phyloP scores from a whole-genome alignment of 1,284 basidiomycete species.

The Naganishia sp. region DNA sequence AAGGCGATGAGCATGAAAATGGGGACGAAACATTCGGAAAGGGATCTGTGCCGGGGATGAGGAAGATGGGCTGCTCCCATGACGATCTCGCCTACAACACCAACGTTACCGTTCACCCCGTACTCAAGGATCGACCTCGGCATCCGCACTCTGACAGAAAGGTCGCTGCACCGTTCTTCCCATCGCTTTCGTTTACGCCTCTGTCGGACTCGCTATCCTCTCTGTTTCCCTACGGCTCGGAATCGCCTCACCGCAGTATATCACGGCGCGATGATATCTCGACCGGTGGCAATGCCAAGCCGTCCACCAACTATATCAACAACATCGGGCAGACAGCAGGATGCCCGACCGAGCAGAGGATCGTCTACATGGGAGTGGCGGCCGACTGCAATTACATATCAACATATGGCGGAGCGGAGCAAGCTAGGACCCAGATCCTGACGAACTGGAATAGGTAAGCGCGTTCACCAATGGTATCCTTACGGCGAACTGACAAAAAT shows the following conservation, averaged over 20 bases:
- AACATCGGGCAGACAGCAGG: constrained; percentile 68
- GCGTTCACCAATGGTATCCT: not conserved
- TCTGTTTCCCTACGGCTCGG: constrained; percentile 29
- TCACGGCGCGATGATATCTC: constrained; percentile 42
- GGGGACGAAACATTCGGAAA: constrained; percentile 53
- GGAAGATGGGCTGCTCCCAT: constrained; percentile 62
- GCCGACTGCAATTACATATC: constrained; percentile 79
- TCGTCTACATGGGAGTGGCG: constrained; percentile 76
- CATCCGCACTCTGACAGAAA: constrained; percentile 7
- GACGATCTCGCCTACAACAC: constrained; percentile 69
- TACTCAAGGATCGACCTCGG: constrained; percentile 47
- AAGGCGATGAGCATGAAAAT: constrained; percentile 27
- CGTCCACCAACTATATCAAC: constrained; percentile 62
- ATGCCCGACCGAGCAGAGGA: constrained; percentile 71
- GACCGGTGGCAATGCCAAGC: constrained; percentile 36
- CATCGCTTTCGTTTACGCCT: constrained; percentile 4
- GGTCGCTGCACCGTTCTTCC: constrained; percentile 13
- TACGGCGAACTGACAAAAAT: not conserved
- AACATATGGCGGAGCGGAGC: constrained; percentile 63
- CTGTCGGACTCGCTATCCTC: constrained; percentile 1
- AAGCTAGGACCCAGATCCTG: constrained; percentile 72
- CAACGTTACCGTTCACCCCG: constrained; percentile 62
- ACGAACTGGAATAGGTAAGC: constrained; percentile 61
- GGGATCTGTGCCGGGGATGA: constrained; percentile 30
- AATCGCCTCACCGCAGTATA: constrained; percentile 18